These are phyloP conservation scores for Metschnikowia dekortorum DNA, from an alignment of 805 yeast genomes.

Conservation along the genomic window DNA sequence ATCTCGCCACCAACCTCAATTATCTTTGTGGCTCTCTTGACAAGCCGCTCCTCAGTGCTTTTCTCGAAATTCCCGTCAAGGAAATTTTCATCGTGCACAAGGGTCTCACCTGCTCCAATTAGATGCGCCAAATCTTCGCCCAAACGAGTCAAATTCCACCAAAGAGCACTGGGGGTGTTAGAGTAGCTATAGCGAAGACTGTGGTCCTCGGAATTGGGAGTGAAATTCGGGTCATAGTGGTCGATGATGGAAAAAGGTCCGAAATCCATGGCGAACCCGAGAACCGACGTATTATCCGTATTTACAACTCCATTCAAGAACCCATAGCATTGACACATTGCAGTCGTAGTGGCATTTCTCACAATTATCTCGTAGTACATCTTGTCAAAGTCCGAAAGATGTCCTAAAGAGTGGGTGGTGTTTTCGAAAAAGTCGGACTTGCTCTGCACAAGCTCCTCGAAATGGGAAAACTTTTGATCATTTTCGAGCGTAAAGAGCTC, in stretches of 20 bases:
- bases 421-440: conserved; percentile 19
- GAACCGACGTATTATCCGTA: conserved; percentile 89
- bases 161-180: conserved; percentile 81
- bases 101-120: conserved; percentile 63
- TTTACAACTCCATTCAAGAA: conserved; percentile 91
- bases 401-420: conserved; percentile 25
- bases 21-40: conserved; percentile 58
- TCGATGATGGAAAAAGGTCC: conserved; percentile 96
- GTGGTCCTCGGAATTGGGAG: conserved; percentile 88
- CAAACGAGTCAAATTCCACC: conserved; percentile 88
- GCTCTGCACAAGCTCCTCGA: conserved; percentile 19
- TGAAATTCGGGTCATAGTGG: conserved; percentile 70
- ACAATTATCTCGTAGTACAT: conserved; percentile 66
- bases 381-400: conserved; percentile 58
- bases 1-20: conserved; percentile 63
- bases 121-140: conserved; percentile 83
- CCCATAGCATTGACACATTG: conserved; percentile 88
- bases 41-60: conserved; percentile 49
- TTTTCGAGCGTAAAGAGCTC: conserved; percentile 47
- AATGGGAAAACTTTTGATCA: conserved; percentile 26
- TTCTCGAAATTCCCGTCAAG: conserved; percentile 26
- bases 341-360: conserved; percentile 74
- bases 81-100: conserved; percentile 35
- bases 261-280: conserved; percentile 85
- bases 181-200: conserved; percentile 66